Evolutionary conservation across 768 basidiomycete species (phyloP).

Genomic region (Trametes coccinea): DNA sequence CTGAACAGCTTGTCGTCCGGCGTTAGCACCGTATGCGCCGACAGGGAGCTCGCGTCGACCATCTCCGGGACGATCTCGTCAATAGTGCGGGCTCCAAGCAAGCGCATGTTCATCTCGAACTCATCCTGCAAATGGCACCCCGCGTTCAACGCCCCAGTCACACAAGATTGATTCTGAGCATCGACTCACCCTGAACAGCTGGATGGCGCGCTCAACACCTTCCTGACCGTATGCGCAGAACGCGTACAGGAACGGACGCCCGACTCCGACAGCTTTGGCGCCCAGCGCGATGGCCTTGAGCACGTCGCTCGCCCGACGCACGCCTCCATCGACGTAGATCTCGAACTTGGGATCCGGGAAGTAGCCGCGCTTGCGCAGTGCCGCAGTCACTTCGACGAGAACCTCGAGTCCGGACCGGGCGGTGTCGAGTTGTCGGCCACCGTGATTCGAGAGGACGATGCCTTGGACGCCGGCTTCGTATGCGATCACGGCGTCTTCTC

Average conservation of each 20-base stretch:
- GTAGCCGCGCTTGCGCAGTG: slow-evolving; percentile 62
- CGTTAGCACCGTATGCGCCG: slow-evolving; percentile 59
- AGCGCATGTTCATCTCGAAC: slow-evolving; percentile 94
- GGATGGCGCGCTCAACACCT: slow-evolving; percentile 77
- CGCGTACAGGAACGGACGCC: slow-evolving; percentile 83
- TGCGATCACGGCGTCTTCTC: slow-evolving; percentile 84
- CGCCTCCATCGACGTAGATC: slow-evolving; percentile 89
- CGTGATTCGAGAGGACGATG: slow-evolving; percentile 86
- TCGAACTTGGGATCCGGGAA: slow-evolving; percentile 80
- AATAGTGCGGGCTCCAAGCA: slow-evolving; percentile 80
- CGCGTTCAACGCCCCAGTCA: background rate
- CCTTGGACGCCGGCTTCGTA: slow-evolving; percentile 75
- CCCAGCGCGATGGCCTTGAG: slow-evolving; percentile 84
- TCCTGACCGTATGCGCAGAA: slow-evolving; percentile 85
- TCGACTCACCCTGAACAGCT: slow-evolving; percentile 65
- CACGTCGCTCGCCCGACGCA: slow-evolving; percentile 83
- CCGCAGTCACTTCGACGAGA: slow-evolving; percentile 81
- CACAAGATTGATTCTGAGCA: background rate
- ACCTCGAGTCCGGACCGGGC: slow-evolving; percentile 88
- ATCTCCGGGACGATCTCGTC: slow-evolving; percentile 80
- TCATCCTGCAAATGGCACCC: slow-evolving; percentile 62
- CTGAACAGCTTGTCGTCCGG: slow-evolving; percentile 74
- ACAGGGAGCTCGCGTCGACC: slow-evolving; percentile 79
- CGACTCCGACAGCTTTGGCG: slow-evolving; percentile 81
- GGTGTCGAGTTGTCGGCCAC: slow-evolving; percentile 67